These are phyloP conservation scores for Vitis riparia DNA, from an alignment of 164 flowering plant genomes.

Conservation along the genomic window DNA sequence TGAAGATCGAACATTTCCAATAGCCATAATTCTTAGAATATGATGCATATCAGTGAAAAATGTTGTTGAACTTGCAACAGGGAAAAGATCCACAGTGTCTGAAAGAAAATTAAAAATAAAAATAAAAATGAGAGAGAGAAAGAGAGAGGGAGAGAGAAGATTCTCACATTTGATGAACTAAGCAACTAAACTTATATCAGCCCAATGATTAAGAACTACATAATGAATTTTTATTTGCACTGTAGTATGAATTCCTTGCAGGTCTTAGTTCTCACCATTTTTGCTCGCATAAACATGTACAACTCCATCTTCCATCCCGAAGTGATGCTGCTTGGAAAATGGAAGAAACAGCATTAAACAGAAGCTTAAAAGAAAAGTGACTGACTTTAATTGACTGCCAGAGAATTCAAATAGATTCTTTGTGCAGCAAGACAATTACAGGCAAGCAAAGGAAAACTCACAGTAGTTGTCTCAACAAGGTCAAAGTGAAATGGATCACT, in stretches of 20 bases:
- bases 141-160: background rate
- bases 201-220: background rate
- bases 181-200: background rate
- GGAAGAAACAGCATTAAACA: conserved; percentile 4
- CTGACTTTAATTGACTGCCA: background rate
- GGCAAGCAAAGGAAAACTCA: conserved; percentile 29
- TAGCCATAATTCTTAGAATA: conserved; percentile 46
- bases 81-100: conserved; percentile 60
- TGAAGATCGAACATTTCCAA: conserved; percentile 59
- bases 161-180: background rate
- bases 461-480: conserved; percentile 49
- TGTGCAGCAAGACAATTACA: background rate
- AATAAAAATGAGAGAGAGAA: too few species aligned
- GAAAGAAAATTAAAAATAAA: conserved; percentile 1
- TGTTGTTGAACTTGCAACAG: conserved; percentile 64
- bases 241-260: background rate
- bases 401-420: background rate
- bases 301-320: conserved; percentile 84
- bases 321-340: conserved; percentile 53
- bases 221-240: background rate
- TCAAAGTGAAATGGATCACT: conserved; percentile 55
- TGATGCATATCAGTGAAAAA: conserved; percentile 87
- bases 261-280: conserved; percentile 36
- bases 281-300: conserved; percentile 65
- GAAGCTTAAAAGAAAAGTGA: background rate